A percentile compares a stretch with the other conserved stretches of the same genome.
phyloP scores from a whole-genome alignment of 1,139 yeast species.

The Hansenula lynferdii region DNA sequence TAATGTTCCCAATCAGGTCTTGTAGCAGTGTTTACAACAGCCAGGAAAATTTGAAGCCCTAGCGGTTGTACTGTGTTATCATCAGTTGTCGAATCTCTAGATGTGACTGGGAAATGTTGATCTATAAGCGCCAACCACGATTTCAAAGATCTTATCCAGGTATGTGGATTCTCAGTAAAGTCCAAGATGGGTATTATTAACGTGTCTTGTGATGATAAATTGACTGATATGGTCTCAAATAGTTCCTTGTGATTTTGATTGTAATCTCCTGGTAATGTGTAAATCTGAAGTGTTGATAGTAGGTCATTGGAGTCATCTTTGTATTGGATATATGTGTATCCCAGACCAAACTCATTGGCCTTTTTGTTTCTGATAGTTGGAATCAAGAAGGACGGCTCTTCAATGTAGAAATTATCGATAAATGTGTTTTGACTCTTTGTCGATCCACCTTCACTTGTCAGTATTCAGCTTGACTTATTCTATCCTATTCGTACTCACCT shows the following conservation, averaged over 20 bases:
- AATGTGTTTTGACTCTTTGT: slow-evolving; percentile 8
- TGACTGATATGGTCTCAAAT: slow-evolving; percentile 2
- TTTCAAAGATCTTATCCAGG: slow-evolving; percentile 10
- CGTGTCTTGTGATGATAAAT: slow-evolving; percentile 8
- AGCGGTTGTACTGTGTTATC: no score
- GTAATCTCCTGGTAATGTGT: slow-evolving; percentile 22
- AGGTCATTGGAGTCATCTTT: slow-evolving; percentile 26
- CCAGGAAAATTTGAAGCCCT: slow-evolving; percentile 1
- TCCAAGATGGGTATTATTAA: slow-evolving; percentile 15
- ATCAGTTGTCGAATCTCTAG: background rate
- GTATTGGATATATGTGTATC: slow-evolving; percentile 30
- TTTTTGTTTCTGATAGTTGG: slow-evolving; percentile 6
- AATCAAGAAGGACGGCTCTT: slow-evolving; percentile 7
- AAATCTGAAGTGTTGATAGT: slow-evolving; percentile 28
- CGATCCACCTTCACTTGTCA: slow-evolving; percentile 11
- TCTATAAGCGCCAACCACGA: slow-evolving; percentile 1
- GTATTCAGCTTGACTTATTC: no score
- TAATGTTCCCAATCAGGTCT: slow-evolving; percentile 9
- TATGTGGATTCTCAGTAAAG: slow-evolving; percentile 12
- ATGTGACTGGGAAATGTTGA: background rate
- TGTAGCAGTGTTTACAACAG: slow-evolving; percentile 10
- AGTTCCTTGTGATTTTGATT: background rate
- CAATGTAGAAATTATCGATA: slow-evolving; percentile 10
- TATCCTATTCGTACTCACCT: slow-evolving; percentile 6
- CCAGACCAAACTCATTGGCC: slow-evolving; percentile 27